Evolutionary conservation across 2,329 filamentous ascomycete species (phyloP).

Genomic region (Penicillium concentricum): DNA sequence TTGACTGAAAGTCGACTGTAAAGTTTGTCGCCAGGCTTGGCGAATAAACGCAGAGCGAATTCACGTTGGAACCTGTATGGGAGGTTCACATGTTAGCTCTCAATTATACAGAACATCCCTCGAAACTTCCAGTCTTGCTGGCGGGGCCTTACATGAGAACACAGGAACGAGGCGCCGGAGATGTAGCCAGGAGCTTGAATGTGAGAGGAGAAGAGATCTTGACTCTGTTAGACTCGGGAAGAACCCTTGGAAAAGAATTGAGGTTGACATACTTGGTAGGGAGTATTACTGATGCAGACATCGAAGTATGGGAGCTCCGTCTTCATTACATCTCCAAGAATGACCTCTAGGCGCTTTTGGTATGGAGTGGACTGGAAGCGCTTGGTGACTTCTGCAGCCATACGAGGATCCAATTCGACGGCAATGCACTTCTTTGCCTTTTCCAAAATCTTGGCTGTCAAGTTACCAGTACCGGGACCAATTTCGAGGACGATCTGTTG

Average conservation of each 20-base stretch:
- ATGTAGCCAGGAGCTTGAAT: slow-evolving; percentile 81
- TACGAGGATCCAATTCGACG: slow-evolving; percentile 91
- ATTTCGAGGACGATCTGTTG: slow-evolving; percentile 79
- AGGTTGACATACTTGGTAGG: slow-evolving; percentile 57
- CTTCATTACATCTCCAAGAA: slow-evolving; percentile 93
- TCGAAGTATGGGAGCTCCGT: slow-evolving; percentile 76
- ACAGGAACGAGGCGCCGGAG: slow-evolving; percentile 75
- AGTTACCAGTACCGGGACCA: slow-evolving; percentile 82
- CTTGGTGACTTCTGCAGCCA: slow-evolving; percentile 93
- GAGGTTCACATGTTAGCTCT: slow-evolving; percentile 4
- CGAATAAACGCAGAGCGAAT: slow-evolving; percentile 86
- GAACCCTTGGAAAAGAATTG: neutral
- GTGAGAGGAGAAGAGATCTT: slow-evolving; percentile 88
- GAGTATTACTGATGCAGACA: slow-evolving; percentile 78
- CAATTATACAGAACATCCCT: neutral
- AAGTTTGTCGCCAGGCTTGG: slow-evolving; percentile 80
- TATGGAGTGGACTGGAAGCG: slow-evolving; percentile 86
- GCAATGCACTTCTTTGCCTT: slow-evolving; percentile 80
- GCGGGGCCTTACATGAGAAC: slow-evolving; percentile 68
- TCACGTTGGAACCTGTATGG: slow-evolving; percentile 65
- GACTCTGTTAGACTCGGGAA: slow-evolving; percentile 14
- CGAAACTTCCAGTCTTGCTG: neutral
- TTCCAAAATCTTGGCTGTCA: slow-evolving; percentile 86
- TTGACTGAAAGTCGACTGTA: slow-evolving; percentile 92
- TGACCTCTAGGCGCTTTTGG: slow-evolving; percentile 79